phyloP scores from a whole-genome alignment of 1,284 basidiomycete genomes.

The Leccinum cinnamomeum region DNA sequence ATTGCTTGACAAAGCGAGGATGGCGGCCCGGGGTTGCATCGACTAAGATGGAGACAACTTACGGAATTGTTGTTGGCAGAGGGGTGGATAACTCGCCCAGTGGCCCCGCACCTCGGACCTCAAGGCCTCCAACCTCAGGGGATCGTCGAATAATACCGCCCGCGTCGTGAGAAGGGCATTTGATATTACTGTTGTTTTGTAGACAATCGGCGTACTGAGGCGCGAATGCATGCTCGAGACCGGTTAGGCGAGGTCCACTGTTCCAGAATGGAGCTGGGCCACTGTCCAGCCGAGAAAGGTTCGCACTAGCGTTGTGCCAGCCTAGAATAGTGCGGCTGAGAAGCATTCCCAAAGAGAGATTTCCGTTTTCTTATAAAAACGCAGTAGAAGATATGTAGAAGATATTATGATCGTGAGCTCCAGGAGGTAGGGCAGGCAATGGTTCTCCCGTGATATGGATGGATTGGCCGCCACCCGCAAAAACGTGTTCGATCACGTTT shows the following conservation, averaged over 20 bases:
- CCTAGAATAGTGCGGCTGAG: constrained; percentile 27
- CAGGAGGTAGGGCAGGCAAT: neutral
- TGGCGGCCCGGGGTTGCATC: constrained; percentile 8
- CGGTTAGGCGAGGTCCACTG: constrained; percentile 16
- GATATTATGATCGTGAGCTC: constrained; percentile 29
- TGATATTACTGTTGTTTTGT: constrained; percentile 19
- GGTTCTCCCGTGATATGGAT: constrained; percentile 24
- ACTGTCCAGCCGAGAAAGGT: constrained; percentile 24
- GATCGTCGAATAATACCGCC: constrained; percentile 15
- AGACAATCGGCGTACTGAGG: constrained; percentile 27
- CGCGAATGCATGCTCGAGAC: constrained; percentile 22
- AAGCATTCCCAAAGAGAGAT: constrained; percentile 19
- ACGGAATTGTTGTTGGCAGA: constrained; percentile 16
- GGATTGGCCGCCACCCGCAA: constrained; percentile 16
- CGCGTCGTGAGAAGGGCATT: constrained; percentile 18
- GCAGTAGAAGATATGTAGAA: constrained; percentile 16
- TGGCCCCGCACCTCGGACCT: constrained; percentile 7
- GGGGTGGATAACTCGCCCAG: constrained; percentile 9
- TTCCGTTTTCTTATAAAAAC: constrained; percentile 8
- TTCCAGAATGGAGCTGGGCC: constrained; percentile 11
- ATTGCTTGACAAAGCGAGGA: constrained; percentile 19
- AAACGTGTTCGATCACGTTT: constrained; percentile 14
- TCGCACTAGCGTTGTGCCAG: constrained; percentile 26
- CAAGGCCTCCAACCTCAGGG: constrained; percentile 3
- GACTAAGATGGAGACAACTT: constrained; percentile 16